These are phyloP conservation scores for Sporisorium scitamineum DNA, from an alignment of 1,284 basidiomycete species.

Conservation along the genomic window DNA sequence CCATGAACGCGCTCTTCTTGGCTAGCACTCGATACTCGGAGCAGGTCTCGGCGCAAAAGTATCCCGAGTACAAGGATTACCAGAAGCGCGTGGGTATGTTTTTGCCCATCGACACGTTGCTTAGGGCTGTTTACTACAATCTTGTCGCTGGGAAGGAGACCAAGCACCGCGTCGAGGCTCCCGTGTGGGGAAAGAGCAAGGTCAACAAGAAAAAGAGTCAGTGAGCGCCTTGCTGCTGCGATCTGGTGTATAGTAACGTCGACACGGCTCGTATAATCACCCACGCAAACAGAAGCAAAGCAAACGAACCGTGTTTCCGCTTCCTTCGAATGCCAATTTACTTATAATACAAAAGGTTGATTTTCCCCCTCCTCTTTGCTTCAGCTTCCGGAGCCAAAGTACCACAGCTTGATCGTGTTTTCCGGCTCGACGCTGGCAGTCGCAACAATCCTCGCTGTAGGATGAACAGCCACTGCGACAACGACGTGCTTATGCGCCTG, in stretches of 20 bases:
- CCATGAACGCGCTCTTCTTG: slow-evolving; percentile 61
- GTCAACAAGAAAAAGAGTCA: slow-evolving; percentile 39
- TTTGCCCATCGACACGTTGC: slow-evolving; percentile 73
- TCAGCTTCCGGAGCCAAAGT: background rate
- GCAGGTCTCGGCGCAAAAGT: slow-evolving; percentile 81
- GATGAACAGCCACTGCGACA: slow-evolving; percentile 49
- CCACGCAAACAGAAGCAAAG: background rate
- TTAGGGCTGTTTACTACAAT: slow-evolving; percentile 67
- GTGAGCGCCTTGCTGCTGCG: slow-evolving; percentile 4
- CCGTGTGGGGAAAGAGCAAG: slow-evolving; percentile 56
- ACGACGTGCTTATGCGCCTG: slow-evolving; percentile 78
- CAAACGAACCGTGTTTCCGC: background rate
- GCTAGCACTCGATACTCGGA: slow-evolving; percentile 81
- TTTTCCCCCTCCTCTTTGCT: background rate
- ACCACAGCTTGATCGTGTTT: slow-evolving; percentile 53
- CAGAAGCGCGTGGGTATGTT: slow-evolving; percentile 86
- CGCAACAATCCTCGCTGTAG: slow-evolving; percentile 51
- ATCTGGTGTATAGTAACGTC: background rate
- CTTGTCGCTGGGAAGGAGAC: slow-evolving; percentile 41
- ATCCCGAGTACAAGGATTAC: slow-evolving; percentile 81
- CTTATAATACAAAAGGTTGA: background rate
- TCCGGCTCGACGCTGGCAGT: slow-evolving; percentile 59
- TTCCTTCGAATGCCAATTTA: background rate
- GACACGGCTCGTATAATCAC: no score
- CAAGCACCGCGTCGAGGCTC: slow-evolving; percentile 45